phyloP scores from a whole-genome alignment of 257 asterid genomes.

The Marsdenia floribunda region DNA sequence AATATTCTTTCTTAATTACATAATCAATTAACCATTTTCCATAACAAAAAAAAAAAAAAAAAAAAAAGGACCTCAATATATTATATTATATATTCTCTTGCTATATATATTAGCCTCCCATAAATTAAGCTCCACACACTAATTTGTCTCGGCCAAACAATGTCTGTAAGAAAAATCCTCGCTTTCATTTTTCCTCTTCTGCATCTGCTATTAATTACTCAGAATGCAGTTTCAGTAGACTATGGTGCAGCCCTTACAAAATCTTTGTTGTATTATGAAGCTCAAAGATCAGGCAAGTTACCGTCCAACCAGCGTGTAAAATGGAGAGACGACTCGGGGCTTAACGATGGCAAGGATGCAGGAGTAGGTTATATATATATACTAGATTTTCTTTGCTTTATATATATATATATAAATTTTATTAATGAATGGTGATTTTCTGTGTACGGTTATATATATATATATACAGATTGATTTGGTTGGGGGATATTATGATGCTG shows the following conservation, averaged over 20 bases:
- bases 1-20: too few relatives aligned
- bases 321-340: constrained; percentile 67
- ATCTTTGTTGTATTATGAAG: constrained; percentile 59
- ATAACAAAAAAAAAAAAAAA: background rate
- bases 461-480: constrained; percentile 30
- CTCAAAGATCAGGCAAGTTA: constrained; percentile 66
- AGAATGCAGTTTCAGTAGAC: constrained; percentile 22
- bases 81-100: background rate
- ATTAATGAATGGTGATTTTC: background rate
- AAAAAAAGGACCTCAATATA: background rate
- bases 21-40: background rate
- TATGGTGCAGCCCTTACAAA: constrained; percentile 52
- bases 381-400: background rate
- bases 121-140: too few relatives aligned
- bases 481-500: constrained; percentile 49
- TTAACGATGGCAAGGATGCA: constrained; percentile 36
- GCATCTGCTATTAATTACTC: background rate
- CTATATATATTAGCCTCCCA: background rate
- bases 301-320: constrained; percentile 40
- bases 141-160: background rate
- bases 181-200: background rate
- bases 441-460: background rate
- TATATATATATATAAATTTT: background rate
- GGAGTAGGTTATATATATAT: constrained; percentile 29
- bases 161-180: background rate